Evolutionary conservation across 805 yeast species (phyloP).

Genomic region (Cyberlindnera meyerae): DNA sequence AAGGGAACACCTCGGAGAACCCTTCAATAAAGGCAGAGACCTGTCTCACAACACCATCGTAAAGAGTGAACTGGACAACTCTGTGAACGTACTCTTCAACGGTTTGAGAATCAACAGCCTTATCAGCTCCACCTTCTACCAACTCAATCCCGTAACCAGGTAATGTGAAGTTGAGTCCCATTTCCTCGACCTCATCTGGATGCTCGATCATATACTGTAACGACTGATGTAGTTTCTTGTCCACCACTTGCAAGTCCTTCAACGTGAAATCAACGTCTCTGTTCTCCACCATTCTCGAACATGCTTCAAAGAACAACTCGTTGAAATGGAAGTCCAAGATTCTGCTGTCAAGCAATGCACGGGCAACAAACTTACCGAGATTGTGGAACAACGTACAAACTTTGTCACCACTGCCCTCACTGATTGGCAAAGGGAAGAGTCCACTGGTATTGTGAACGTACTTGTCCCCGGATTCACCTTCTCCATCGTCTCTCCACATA

Average conservation of each 20-base stretch:
- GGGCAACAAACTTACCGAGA: conserved; percentile 79
- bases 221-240: conserved; percentile 54
- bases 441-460: conserved; percentile 46
- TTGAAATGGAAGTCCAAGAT: conserved; percentile 79
- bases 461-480: conserved; percentile 18
- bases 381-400: conserved; percentile 48
- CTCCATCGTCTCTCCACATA: conserved; percentile 58
- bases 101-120: conserved; percentile 45
- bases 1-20: conserved; percentile 79
- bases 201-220: conserved; percentile 45
- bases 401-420: too few relatives aligned
- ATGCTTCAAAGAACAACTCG: conserved; percentile 60
- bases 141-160: conserved; percentile 74
- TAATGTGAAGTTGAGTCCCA: conserved; percentile 60
- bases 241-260: conserved; percentile 44
- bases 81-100: conserved; percentile 47
- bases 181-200: conserved; percentile 39
- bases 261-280: conserved; percentile 6
- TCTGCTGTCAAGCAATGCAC: conserved; percentile 84
- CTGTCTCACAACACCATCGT: conserved; percentile 57
- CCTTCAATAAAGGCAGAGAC: conserved; percentile 70
- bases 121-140: conserved; percentile 48
- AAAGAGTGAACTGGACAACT: conserved; percentile 10
- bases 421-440: conserved; percentile 66
- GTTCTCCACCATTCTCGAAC: conserved; percentile 33